Conservation (phyloP, 345 rosid genomes). For the Rhodamnia argentea region DNA sequence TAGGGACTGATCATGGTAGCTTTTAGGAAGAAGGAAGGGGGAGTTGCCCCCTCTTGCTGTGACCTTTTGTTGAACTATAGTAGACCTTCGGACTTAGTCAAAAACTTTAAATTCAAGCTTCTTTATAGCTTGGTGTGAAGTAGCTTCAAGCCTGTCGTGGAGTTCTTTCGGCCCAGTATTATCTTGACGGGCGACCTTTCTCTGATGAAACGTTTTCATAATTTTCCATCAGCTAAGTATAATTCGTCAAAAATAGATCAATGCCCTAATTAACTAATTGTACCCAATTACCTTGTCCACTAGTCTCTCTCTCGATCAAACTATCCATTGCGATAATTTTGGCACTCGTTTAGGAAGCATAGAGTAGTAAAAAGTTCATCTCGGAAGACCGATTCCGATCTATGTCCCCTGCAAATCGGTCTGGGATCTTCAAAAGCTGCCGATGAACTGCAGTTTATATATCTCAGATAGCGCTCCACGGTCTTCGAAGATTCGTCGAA, state of each 20-base stretch:
- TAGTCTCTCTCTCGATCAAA: not conserved
- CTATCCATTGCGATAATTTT: not conserved
- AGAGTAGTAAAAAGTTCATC: not conserved
- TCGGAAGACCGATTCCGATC: not conserved
- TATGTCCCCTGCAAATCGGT: too few relatives aligned
- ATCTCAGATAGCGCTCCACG: too few relatives aligned
- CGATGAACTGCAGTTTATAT: too few relatives aligned
- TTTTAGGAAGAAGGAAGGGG: slow-evolving; percentile 14
- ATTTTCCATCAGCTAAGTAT: not conserved
- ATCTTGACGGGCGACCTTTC: not conserved
- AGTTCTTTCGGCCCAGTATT: not conserved
- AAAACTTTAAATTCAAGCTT: not conserved
- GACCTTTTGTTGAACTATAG: slow-evolving; percentile 19
- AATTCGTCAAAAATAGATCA: not conserved
- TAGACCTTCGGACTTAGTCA: not conserved
- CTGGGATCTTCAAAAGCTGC: too few relatives aligned
- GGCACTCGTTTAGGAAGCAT: not conserved
- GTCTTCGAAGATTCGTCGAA: not conserved
- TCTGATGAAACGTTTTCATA: not conserved
- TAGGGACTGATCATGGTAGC: not conserved
- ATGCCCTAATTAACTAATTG: not conserved
- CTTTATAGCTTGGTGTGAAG: not conserved
- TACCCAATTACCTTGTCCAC: not conserved
- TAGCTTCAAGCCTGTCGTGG: not conserved
- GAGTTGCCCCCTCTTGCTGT: slow-evolving; percentile 11